Conservation (phyloP, 768 basidiomycete genomes). For the Mycena vitilis region DNA sequence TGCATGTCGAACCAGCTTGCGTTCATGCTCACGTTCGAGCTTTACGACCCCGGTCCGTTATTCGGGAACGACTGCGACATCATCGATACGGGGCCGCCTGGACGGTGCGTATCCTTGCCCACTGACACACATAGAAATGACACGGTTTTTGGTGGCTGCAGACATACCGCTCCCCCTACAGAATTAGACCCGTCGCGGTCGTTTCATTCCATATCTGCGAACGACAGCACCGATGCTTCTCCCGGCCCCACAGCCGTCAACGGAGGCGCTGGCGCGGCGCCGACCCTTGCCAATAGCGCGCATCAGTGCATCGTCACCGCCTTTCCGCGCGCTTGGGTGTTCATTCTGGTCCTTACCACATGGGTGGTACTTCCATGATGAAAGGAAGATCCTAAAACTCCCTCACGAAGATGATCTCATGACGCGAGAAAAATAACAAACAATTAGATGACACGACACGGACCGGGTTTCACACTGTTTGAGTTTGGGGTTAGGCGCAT, state of each 20-base stretch:
- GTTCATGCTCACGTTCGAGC: conserved; percentile 37
- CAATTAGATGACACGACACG: no score
- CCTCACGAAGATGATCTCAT: no score
- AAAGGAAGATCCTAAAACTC: neutral
- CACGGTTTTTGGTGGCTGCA: neutral
- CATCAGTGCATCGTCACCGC: neutral
- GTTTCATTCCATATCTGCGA: neutral
- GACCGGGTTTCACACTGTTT: no score
- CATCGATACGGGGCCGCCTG: conserved; percentile 6
- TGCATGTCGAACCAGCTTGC: conserved; percentile 47
- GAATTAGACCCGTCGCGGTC: conserved; percentile 21
- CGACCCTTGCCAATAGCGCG: neutral
- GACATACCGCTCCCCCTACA: conserved; percentile 10
- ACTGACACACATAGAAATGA: neutral
- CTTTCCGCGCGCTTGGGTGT: neutral
- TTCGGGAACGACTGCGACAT: conserved; percentile 44
- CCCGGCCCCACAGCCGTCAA: neutral
- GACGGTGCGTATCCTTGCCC: conserved; percentile 3
- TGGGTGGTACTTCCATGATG: neutral
- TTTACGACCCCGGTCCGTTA: conserved; percentile 41
- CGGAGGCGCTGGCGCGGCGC: neutral
- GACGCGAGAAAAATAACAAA: no score
- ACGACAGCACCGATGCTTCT: neutral
- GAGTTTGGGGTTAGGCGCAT: no score
- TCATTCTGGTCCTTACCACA: neutral